These are phyloP conservation scores for Collybia nuda DNA, from an alignment of 768 basidiomycete genomes.

Conservation along the genomic window DNA sequence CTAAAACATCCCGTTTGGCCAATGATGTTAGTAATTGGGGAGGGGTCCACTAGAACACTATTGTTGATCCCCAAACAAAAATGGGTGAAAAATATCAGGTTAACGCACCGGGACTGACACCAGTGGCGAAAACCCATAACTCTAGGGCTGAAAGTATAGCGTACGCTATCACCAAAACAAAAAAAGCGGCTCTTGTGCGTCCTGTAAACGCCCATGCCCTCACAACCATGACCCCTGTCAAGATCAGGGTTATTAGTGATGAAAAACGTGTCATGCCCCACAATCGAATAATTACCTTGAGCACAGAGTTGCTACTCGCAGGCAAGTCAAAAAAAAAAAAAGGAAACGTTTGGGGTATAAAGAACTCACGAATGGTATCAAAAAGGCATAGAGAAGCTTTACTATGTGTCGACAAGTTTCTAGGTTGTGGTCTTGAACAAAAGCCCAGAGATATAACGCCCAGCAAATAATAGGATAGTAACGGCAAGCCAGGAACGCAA, in stretches of 20 bases:
- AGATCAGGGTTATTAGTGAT: not conserved
- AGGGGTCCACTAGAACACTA: not conserved
- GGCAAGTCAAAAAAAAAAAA: too few species aligned
- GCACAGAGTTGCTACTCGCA: slow-evolving; percentile 14
- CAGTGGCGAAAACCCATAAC: slow-evolving; percentile 21
- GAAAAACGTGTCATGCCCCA: not conserved
- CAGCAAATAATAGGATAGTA: slow-evolving; percentile 23
- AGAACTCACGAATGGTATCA: slow-evolving; percentile 22
- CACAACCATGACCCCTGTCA: slow-evolving; percentile 20
- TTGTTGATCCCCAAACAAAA: not conserved
- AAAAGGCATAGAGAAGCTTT: slow-evolving; percentile 17
- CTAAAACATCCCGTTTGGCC: slow-evolving; percentile 10
- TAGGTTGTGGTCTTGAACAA: slow-evolving; percentile 17
- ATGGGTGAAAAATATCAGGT: too few species aligned
- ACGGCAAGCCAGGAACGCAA: slow-evolving; percentile 21
- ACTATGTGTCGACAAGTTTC: slow-evolving; percentile 16
- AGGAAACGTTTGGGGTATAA: not conserved
- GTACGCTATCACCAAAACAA: slow-evolving; percentile 13
- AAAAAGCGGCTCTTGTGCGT: slow-evolving; percentile 7
- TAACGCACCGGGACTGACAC: slow-evolving; percentile 13
- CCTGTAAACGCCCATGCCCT: slow-evolving; percentile 28
- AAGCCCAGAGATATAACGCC: slow-evolving; percentile 23
- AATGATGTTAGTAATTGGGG: not conserved
- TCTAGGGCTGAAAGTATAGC: slow-evolving; percentile 13
- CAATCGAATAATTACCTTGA: slow-evolving; percentile 11